phyloP scores from a whole-genome alignment of 1,284 basidiomycete species.

The Ganoderma leucocontextum region DNA sequence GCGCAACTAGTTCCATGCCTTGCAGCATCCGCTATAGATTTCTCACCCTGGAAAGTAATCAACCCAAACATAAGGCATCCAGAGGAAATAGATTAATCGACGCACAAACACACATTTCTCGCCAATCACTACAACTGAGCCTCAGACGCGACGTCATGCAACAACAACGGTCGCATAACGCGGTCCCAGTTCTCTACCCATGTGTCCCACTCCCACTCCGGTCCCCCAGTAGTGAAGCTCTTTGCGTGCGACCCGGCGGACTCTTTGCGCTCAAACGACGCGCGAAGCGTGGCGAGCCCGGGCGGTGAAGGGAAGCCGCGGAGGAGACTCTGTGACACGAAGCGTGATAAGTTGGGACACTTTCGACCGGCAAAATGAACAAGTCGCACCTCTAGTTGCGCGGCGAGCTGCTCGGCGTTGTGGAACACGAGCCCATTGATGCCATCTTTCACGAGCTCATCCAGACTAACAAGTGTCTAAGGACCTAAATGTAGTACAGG shows the following conservation, averaged over 20 bases:
- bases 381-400: conserved; percentile 72
- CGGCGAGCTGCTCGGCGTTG: conserved; percentile 72
- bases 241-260: conserved; percentile 9
- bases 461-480: conserved; percentile 59
- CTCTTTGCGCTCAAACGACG: conserved; percentile 45
- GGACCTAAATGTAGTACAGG: neutral
- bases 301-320: conserved; percentile 65
- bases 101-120: neutral
- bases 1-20: no score
- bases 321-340: conserved; percentile 50
- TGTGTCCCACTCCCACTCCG: conserved; percentile 66
- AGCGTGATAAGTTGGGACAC: neutral
- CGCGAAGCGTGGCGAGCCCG: conserved; percentile 57
- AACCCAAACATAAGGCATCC: neutral
- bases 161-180: conserved; percentile 69
- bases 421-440: conserved; percentile 86
- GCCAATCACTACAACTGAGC: conserved; percentile 9
- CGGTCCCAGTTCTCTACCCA: conserved; percentile 90
- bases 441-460: conserved; percentile 87
- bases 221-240: conserved; percentile 21
- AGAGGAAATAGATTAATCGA: neutral
- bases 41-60: neutral
- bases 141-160: conserved; percentile 52
- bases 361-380: neutral
- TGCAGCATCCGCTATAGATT: neutral